Evolutionary conservation across 495 filamentous ascomycete species (phyloP), one percentile per base, ranked within the genome.

Genomic region (Penicillium waksmanii): DNA sequence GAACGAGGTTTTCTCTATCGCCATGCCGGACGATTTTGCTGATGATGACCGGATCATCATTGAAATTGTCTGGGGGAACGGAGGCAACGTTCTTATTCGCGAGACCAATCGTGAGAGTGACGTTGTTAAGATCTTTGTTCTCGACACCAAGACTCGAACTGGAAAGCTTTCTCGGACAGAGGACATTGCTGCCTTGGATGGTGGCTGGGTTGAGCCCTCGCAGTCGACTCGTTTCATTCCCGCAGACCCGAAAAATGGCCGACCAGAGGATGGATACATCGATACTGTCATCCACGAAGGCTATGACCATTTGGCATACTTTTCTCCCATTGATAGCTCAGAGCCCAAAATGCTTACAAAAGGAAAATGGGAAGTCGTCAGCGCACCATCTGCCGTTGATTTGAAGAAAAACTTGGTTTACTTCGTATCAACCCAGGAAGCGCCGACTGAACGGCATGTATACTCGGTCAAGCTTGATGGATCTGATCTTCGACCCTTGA

Each of bases 101-200:
- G 90, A 93, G 65, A 97, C 95, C 3, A 98, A 98, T 67, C 84
- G 95, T 51, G 94, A 97, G 68, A 97, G 93, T 70, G 95, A 98
- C 66, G 66, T 93, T 15, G 78, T 97, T 58, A 91, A 90, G 59
- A 85, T 97, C 11, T 87, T 95, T 21, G 78, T 98, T 8, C 86
- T 97, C 57, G 91, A 98, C 67, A 90, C 94, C n/a, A 70, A 71
- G 31, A 70, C 80, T 6, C 85, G 91, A 35, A 87, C 82, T n/a
- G 92, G 91, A 15, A 91, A 89, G 69, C 84, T 93, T 11, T 87
- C 96, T 43, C 80, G 93, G 55, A 86, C 85, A 13, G 80, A 87
- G 18, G 86, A 98, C 71, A 86, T 98, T 57, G 82, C 85, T 53
- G 83, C 84, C 27, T 75, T 97, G 7, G 95, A 98, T 71, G 93